These are phyloP conservation scores for Dentipellis fragilis DNA, from an alignment of 768 basidiomycete species.

Conservation along the genomic window DNA sequence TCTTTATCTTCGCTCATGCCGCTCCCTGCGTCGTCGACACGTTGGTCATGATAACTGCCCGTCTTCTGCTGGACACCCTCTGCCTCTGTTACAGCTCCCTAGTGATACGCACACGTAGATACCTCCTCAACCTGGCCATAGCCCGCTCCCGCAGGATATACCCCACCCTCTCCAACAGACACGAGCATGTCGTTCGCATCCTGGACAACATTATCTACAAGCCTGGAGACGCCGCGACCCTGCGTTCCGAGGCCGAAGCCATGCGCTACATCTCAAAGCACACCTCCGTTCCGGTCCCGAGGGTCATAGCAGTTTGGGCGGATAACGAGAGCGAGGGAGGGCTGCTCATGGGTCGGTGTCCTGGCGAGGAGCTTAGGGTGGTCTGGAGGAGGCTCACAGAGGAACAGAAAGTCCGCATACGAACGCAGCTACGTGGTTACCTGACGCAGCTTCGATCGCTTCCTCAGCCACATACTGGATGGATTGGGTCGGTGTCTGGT, in stretches of 20 bases:
- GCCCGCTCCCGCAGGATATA: not conserved
- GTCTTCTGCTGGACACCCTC: not conserved
- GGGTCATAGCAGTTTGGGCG: not conserved
- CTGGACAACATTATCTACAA: not conserved
- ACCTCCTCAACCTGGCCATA: not conserved
- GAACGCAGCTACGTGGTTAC: not conserved
- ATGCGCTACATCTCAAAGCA: constrained; percentile 4
- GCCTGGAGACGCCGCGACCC: not conserved
- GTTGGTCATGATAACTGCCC: no score
- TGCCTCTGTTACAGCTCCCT: not conserved
- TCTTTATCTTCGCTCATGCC: no score
- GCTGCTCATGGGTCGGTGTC: constrained; percentile 4
- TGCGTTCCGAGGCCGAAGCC: constrained; percentile 6
- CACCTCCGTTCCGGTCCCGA: constrained; percentile 12
- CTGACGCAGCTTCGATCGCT: constrained; percentile 4
- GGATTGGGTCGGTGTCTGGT: not conserved
- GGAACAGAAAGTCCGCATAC: not conserved
- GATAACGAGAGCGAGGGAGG: not conserved
- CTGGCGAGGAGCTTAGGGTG: constrained; percentile 1
- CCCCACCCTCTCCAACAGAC: not conserved
- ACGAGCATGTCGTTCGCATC: not conserved
- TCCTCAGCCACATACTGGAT: not conserved
- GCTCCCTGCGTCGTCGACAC: no score
- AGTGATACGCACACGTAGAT: not conserved
- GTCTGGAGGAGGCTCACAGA: constrained; percentile 3